A percentile compares a stretch with the other conserved stretches of the same genome.
phyloP scores from a whole-genome alignment of 2,329 filamentous ascomycete genomes.

The Knufia fluminis region DNA sequence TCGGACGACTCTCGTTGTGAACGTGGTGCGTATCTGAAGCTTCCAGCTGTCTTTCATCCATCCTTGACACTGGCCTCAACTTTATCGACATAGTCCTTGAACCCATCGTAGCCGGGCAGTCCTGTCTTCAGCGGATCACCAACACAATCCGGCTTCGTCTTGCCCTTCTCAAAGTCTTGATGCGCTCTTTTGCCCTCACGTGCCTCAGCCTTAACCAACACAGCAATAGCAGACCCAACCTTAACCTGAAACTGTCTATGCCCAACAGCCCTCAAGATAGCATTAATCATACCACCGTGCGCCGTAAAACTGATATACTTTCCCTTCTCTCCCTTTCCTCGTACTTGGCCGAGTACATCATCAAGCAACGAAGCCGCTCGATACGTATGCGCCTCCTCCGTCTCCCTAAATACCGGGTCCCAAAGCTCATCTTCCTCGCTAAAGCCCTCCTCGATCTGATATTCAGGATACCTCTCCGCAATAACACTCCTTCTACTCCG shows the following conservation, averaged over 20 bases:
- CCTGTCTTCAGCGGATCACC: conserved; percentile 4
- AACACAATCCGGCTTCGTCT: conserved; percentile 10
- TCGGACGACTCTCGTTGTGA: no score
- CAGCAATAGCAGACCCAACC: conserved; percentile 46
- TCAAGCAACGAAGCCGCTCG: conserved; percentile 40
- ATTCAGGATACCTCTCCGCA: conserved; percentile 16
- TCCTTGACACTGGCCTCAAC: conserved; percentile 4
- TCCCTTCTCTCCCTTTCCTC: conserved; percentile 30
- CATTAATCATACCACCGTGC: conserved; percentile 51
- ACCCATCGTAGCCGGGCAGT: conserved; percentile 2
- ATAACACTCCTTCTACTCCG: conserved; percentile 44
- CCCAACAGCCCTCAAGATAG: conserved; percentile 39
- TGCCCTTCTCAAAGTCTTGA: background rate
- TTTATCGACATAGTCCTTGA: conserved; percentile 6
- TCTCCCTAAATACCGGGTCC: conserved; percentile 41
- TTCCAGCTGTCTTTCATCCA: background rate
- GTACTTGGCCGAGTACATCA: conserved; percentile 39
- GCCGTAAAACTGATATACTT: conserved; percentile 46
- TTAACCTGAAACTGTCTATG: conserved; percentile 40
- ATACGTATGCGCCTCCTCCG: conserved; percentile 37
- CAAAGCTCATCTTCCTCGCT: conserved; percentile 47
- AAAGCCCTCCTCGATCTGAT: conserved; percentile 47
- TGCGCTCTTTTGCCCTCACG: conserved; percentile 1
- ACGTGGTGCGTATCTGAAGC: no score
- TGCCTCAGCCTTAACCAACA: conserved; percentile 38